Percentiles rank a stretch among this genome's conserved stretches.
Evolutionary conservation across 306 rosid species (phyloP).

Genomic region (Albizia julibrissin): DNA sequence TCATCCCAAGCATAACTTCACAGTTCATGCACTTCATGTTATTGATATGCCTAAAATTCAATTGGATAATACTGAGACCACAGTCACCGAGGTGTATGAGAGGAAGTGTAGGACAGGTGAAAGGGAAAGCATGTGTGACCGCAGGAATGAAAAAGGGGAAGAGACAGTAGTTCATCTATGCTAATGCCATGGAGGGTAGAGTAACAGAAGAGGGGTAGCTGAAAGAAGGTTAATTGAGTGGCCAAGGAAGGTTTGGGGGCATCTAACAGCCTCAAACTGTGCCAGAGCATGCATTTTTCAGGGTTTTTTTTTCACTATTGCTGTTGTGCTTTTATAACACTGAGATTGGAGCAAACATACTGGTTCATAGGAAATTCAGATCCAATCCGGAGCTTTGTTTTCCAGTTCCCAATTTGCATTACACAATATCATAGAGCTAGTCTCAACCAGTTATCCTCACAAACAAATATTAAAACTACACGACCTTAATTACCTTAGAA

Average conservation of each 20-base stretch:
- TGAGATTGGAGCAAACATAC: background rate
- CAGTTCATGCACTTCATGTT: background rate
- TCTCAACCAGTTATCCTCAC: background rate
- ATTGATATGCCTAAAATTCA: background rate
- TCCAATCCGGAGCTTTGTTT: background rate
- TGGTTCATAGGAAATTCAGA: background rate
- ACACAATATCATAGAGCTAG: background rate
- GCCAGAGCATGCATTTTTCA: background rate
- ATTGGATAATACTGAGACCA: background rate
- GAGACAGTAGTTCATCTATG: background rate
- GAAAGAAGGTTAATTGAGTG: background rate
- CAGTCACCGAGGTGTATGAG: background rate
- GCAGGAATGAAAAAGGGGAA: background rate
- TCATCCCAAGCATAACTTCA: conserved; percentile 8
- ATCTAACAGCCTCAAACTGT: background rate
- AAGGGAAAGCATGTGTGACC: background rate
- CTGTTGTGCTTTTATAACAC: background rate
- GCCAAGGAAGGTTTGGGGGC: background rate
- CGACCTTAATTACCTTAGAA: conserved; percentile 71
- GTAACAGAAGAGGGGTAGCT: background rate
- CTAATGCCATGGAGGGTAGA: background rate
- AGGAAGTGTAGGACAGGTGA: background rate
- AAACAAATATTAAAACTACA: conserved; percentile 13
- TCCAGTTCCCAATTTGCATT: background rate
- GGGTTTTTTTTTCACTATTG: background rate